phyloP scores from a whole-genome alignment of 2,329 filamentous ascomycete species.

The Sarocladium brachiariae region DNA sequence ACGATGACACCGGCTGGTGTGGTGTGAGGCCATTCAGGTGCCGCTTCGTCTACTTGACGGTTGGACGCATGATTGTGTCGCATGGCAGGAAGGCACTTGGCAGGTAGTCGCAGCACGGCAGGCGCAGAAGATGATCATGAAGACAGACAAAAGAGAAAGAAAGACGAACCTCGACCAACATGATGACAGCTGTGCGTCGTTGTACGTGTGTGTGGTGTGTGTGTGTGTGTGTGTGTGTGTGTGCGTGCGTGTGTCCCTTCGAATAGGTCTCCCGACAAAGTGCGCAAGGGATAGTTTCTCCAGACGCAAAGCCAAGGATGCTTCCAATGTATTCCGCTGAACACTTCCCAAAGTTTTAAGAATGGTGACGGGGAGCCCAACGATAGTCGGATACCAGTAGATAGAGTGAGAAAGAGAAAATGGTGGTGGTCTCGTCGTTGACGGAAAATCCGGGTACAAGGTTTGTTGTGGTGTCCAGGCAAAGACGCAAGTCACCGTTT shows the following conservation, averaged over 20 bases:
- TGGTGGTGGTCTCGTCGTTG: neutral
- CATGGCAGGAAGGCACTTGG: neutral
- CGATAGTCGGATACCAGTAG: neutral
- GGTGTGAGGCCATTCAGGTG: neutral
- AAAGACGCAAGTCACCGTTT: neutral
- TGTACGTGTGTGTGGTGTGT: neutral
- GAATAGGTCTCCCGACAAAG: neutral
- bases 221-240: no score
- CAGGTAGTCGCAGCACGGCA: neutral
- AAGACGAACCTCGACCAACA: constrained; percentile 26
- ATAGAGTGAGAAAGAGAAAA: neutral
- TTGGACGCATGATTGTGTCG: neutral
- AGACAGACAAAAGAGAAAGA: neutral
- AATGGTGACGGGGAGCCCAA: constrained; percentile 1
- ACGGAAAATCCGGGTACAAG: constrained; percentile 7
- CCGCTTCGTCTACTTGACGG: neutral
- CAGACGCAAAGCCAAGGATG: neutral
- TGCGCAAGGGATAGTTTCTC: neutral
- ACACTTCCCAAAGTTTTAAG: neutral
- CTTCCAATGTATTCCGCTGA: neutral
- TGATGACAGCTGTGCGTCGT: constrained; percentile 13
- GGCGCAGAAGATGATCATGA: neutral
- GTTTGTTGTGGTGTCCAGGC: constrained; percentile 6
- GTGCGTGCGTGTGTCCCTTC: neutral
- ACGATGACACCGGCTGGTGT: constrained; percentile 1